A percentile compares a stretch with the other conserved stretches of the same genome.
phyloP scores from a whole-genome alignment of 1,284 basidiomycete species.

The Somion occarium region DNA sequence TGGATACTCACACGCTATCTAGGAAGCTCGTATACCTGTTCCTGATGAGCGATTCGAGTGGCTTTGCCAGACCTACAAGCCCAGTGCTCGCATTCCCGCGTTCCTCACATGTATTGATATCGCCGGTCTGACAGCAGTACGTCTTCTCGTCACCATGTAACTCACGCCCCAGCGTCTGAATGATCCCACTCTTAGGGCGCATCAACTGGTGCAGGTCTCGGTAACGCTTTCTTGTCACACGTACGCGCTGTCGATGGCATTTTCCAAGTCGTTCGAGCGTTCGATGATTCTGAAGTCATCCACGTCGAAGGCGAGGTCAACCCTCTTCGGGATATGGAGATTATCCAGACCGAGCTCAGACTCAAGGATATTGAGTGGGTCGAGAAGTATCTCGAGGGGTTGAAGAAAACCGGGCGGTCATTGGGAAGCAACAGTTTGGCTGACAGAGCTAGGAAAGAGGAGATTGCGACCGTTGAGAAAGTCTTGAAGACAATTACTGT shows the following conservation, averaged over 20 bases:
- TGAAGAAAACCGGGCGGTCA: constrained; percentile 69
- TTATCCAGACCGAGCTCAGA: constrained; percentile 91
- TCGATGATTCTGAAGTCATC: constrained; percentile 98
- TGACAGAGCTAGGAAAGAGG: constrained; percentile 96
- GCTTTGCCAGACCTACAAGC: constrained; percentile 92
- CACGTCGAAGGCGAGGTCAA: constrained; percentile 99
- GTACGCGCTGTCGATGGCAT: constrained; percentile 99
- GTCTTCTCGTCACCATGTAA: constrained; percentile 21
- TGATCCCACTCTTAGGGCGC: constrained; percentile 70
- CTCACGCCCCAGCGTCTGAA: not conserved
- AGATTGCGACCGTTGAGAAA: constrained; percentile 87
- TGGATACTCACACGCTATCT: constrained; percentile 3
- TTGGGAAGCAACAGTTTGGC: constrained; percentile 82
- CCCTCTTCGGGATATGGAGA: constrained; percentile 96
- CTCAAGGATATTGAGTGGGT: constrained; percentile 99
- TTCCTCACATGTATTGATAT: constrained; percentile 99
- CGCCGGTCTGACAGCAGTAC: constrained; percentile 90
- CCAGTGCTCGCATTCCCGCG: constrained; percentile 83
- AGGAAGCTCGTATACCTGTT: constrained; percentile 94
- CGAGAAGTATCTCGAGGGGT: constrained; percentile 82
- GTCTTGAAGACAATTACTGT: constrained; percentile 76
- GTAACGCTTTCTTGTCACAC: constrained; percentile 97
- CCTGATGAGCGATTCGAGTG: constrained; percentile 95
- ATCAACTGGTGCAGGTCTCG: constrained; percentile 96
- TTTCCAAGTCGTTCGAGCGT: constrained; percentile 97